Conservation (phyloP, 768 basidiomycete species). For the Suillus paluster region DNA sequence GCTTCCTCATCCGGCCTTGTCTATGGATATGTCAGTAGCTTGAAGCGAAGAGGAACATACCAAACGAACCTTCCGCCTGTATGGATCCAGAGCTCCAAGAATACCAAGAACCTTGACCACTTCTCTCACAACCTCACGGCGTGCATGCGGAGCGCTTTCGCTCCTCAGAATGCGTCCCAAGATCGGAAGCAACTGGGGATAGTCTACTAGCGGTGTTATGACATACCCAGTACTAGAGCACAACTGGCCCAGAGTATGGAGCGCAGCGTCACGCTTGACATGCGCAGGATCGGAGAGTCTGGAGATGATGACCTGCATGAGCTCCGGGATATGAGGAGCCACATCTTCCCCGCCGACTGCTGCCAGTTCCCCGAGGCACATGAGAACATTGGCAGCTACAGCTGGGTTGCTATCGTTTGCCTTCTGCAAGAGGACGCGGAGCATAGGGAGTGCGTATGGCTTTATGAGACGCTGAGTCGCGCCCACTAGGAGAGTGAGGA, state of each 20-base stretch:
- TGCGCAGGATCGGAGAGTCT: slow-evolving; percentile 89
- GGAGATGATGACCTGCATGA: slow-evolving; percentile 89
- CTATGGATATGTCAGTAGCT: slow-evolving; percentile 33
- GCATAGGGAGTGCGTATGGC: slow-evolving; percentile 92
- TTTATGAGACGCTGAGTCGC: slow-evolving; percentile 94
- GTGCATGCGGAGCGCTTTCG: slow-evolving; percentile 66
- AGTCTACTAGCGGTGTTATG: slow-evolving; percentile 85
- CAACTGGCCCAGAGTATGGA: slow-evolving; percentile 93
- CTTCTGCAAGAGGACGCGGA: slow-evolving; percentile 89
- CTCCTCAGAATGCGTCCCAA: slow-evolving; percentile 85
- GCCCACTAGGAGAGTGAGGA: slow-evolving; percentile 87
- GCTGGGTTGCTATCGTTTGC: slow-evolving; percentile 84
- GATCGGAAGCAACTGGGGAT: slow-evolving; percentile 88
- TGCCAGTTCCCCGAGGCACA: slow-evolving; percentile 93
- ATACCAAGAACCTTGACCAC: slow-evolving; percentile 96
- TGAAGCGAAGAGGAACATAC: neutral
- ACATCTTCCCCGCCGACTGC: slow-evolving; percentile 95
- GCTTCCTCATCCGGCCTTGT: slow-evolving; percentile 68
- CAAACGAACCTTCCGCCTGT: slow-evolving; percentile 79
- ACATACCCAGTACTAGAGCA: slow-evolving; percentile 97
- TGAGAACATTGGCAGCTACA: slow-evolving; percentile 90
- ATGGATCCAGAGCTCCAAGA: slow-evolving; percentile 95
- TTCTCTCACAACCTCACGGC: slow-evolving; percentile 92
- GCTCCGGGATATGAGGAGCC: slow-evolving; percentile 75
- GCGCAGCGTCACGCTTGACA: slow-evolving; percentile 90